Percentiles rank a stretch among this genome's conserved stretches.
Conservation (phyloP, 495 filamentous ascomycete genomes). For the Trichocladium antarcticum region DNA sequence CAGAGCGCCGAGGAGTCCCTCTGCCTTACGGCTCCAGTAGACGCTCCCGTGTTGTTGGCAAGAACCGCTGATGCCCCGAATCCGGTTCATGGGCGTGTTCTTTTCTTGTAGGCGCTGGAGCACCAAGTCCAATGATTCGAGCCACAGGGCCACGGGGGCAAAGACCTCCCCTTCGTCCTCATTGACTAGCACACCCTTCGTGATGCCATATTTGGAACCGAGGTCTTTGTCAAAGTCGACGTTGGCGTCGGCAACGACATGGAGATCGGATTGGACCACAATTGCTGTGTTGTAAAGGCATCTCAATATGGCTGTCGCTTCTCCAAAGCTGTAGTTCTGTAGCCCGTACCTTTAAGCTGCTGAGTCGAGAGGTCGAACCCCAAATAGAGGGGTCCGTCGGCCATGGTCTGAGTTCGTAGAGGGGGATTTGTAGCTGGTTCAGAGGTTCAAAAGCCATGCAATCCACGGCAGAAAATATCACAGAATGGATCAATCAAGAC, state of each 20-base stretch:
- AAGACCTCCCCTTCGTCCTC: slow-evolving; percentile 75
- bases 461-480: neutral
- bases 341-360: slow-evolving; percentile 69
- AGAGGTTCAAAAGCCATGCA: neutral
- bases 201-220: slow-evolving; percentile 68
- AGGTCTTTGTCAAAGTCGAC: slow-evolving; percentile 63
- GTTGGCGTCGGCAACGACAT: slow-evolving; percentile 62
- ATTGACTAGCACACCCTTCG: slow-evolving; percentile 78
- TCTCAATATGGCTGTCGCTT: neutral
- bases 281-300: slow-evolving; percentile 42
- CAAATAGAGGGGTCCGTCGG: slow-evolving; percentile 59
- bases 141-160: slow-evolving; percentile 86
- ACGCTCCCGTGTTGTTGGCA: slow-evolving; percentile 97
- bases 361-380: slow-evolving; percentile 96
- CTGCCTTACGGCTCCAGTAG: slow-evolving; percentile 71
- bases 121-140: slow-evolving; percentile 82
- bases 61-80: slow-evolving; percentile 78
- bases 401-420: neutral
- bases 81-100: slow-evolving; percentile 63
- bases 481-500: neutral
- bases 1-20: slow-evolving; percentile 49
- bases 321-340: neutral
- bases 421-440: slow-evolving; percentile 1
- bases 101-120: slow-evolving; percentile 59
- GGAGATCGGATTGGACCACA: slow-evolving; percentile 67